Conservation (phyloP, 1,284 basidiomycete species). For the Rhodotorula glutinis region DNA sequence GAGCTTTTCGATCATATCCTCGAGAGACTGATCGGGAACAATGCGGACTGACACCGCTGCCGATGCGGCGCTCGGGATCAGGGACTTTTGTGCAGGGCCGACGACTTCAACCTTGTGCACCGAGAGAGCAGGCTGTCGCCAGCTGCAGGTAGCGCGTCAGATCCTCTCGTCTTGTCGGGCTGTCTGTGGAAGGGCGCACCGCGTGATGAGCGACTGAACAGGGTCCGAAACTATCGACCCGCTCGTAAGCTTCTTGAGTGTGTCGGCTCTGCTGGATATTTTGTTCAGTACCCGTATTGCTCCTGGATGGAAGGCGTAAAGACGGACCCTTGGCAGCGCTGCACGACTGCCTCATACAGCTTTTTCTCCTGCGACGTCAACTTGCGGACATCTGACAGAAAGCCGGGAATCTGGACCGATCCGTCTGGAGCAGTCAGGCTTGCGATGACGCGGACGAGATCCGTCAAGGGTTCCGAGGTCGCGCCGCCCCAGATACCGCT, state of each 20-base stretch:
- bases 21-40: conserved; percentile 86
- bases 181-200: conserved; percentile 57
- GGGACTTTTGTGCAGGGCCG: conserved; percentile 61
- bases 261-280: neutral
- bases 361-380: conserved; percentile 41
- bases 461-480: conserved; percentile 27
- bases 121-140: conserved; percentile 50
- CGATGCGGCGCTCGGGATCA: conserved; percentile 77
- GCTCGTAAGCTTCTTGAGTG: conserved; percentile 6
- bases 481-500: conserved; percentile 90
- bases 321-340: conserved; percentile 51
- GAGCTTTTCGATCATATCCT: conserved; percentile 64
- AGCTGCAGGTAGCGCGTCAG: conserved; percentile 39
- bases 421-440: conserved; percentile 61
- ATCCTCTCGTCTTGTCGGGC: conserved; percentile 55
- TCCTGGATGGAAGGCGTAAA: too few species aligned
- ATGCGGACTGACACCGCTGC: conserved; percentile 70
- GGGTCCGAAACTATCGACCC: conserved; percentile 39
- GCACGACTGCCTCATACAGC: conserved; percentile 66
- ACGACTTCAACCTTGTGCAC: conserved; percentile 44
- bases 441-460: conserved; percentile 73
- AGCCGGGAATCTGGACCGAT: conserved; percentile 63
- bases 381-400: conserved; percentile 61
- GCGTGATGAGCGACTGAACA: conserved; percentile 39
- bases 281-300: too few species aligned